Percentiles rank a stretch among this genome's conserved stretches.
Conservation (phyloP, 305 asterid genomes). For the Euphrasia arctica region DNA sequence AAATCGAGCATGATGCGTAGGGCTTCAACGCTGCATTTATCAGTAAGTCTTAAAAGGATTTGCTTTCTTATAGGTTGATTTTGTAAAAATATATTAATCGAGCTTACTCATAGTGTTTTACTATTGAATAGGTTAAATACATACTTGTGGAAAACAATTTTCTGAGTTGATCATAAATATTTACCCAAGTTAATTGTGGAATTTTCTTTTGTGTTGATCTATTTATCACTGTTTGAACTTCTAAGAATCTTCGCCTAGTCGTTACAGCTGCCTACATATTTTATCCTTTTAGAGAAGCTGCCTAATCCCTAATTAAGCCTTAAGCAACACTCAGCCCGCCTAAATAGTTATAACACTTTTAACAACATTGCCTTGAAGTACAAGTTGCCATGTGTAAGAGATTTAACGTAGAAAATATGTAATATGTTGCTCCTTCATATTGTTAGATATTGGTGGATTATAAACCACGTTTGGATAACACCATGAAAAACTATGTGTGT, state of each 20-base stretch:
- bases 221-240: neutral
- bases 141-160: neutral
- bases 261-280: neutral
- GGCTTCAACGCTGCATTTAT: slow-evolving; percentile 2
- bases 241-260: neutral
- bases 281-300: too few species aligned
- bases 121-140: too few species aligned
- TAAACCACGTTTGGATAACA: too few species aligned
- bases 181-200: too few species aligned
- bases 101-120: neutral
- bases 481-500: too few species aligned
- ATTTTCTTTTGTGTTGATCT: too few species aligned
- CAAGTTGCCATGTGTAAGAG: neutral
- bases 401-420: too few species aligned
- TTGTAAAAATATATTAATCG: neutral
- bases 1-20: neutral
- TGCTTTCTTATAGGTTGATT: neutral
- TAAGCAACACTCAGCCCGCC: too few species aligned
- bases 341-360: neutral
- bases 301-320: neutral
- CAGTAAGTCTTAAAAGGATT: neutral
- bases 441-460: neutral
- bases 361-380: neutral
- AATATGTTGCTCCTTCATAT: neutral
- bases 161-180: neutral